Evolutionary conservation across 192 early-diverging fungal species (phyloP).

Genomic region (Diversispora eburnea): DNA sequence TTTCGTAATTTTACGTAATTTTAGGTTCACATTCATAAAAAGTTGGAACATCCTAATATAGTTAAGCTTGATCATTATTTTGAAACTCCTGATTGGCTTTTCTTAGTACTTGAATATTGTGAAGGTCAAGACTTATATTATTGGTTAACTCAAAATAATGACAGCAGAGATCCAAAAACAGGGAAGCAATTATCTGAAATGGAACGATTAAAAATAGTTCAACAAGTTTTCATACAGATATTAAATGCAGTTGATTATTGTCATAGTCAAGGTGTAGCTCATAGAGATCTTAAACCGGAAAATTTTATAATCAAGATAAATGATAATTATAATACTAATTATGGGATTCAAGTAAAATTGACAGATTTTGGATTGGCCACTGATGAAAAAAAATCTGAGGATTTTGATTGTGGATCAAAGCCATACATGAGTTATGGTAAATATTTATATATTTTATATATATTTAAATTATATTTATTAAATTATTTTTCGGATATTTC

Average conservation of each 20-base stretch:
- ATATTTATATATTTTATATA: neutral
- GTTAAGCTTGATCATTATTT: slow-evolving; percentile 64
- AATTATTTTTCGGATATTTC: no score
- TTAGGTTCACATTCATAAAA: slow-evolving; percentile 51
- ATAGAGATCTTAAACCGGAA: slow-evolving; percentile 86
- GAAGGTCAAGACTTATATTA: slow-evolving; percentile 51
- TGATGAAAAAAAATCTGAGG: slow-evolving; percentile 70
- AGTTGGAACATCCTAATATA: slow-evolving; percentile 59
- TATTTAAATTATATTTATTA: neutral
- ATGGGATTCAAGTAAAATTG: slow-evolving; percentile 58
- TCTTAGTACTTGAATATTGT: slow-evolving; percentile 64
- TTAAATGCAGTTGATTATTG: slow-evolving; percentile 70
- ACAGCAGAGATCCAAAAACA: slow-evolving; percentile 35
- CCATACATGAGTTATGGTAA: slow-evolving; percentile 53
- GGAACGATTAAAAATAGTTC: slow-evolving; percentile 57
- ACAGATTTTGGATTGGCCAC: slow-evolving; percentile 93
- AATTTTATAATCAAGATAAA: slow-evolving; percentile 58
- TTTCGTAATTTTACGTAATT: neutral
- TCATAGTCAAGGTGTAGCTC: slow-evolving; percentile 74
- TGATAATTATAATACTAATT: slow-evolving; percentile 20
- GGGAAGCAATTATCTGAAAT: slow-evolving; percentile 53
- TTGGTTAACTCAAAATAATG: slow-evolving; percentile 45
- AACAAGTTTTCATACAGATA: slow-evolving; percentile 68
- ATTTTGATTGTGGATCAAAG: slow-evolving; percentile 82
- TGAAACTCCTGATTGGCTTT: slow-evolving; percentile 66